Evolutionary conservation across 768 basidiomycete species (phyloP), one percentile per base, ranked within the genome.

Genomic region (Leccinum boreale): DNA sequence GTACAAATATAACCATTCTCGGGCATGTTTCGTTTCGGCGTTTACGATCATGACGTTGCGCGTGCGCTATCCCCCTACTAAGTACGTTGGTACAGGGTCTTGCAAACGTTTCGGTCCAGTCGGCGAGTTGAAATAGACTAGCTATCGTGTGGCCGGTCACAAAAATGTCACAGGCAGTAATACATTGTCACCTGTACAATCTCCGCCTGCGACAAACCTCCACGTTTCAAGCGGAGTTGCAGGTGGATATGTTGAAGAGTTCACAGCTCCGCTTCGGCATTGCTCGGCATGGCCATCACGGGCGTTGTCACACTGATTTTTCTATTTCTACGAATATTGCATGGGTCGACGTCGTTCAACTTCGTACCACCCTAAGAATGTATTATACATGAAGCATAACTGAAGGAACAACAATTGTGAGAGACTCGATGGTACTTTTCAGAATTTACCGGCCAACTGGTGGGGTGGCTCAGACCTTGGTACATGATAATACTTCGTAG

Each of bases 11-110:
- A 51, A 36, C 54, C 48, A 48, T 55, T 44, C 47, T 51, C n/a
- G 39, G 52, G 65, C 47, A 15, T 26, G 53, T 24, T 55, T 33
- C 50, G 45, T 15, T 21, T 58, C 64, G 60, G 64, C 60, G 31
- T 57, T 64, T 56, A 50, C 26, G 12, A 21, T 6, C 47, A 12
- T 33, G 31, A 33, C 31, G 31, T 33, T 33, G 57, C 54, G 57
- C 55, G 65, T 65, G 62, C 55, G 62, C 59, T 64, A 65, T 65
- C 4, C 31, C 11, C 31, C 29, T 29, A 29, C 29, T 29, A 29
- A 29, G 29, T 29, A 31, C 31, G 31, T 31, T 31, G 31, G 31
- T 33, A 33, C 31, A 33, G 31, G 31, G 31, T 31, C 29, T 29
- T 29, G 29, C 29, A 29, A 29, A 29, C 29, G 29, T 29, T 29